Percentiles rank a stretch among this genome's conserved stretches.
Evolutionary conservation across 345 rosid species (phyloP).

Genomic region (Eucalyptus curtisii): DNA sequence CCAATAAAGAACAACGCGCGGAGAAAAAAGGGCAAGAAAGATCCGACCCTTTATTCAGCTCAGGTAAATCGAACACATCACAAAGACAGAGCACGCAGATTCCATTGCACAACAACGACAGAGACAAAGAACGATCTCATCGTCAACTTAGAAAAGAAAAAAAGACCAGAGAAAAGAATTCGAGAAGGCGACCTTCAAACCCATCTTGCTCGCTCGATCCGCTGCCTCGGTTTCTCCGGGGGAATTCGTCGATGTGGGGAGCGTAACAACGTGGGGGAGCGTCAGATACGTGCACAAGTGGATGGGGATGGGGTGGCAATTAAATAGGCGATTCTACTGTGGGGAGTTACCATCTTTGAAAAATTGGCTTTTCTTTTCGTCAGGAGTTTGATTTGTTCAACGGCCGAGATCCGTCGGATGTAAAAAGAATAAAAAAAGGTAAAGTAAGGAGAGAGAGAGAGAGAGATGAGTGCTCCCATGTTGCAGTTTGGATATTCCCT

Average conservation of each 20-base stretch:
- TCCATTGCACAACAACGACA: neutral
- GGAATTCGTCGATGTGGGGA: neutral
- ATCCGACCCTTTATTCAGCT: neutral
- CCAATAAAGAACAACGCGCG: neutral
- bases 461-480: neutral
- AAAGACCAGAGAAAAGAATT: neutral
- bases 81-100: neutral
- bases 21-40: neutral
- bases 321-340: neutral
- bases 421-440: neutral
- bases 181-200: neutral
- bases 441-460: neutral
- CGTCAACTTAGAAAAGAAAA: neutral
- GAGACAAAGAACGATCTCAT: neutral
- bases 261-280: neutral
- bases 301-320: neutral
- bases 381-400: neutral
- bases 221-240: neutral
- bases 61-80: neutral
- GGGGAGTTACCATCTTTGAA: neutral
- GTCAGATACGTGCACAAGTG: neutral
- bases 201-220: neutral
- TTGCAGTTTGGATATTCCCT: neutral
- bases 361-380: neutral
- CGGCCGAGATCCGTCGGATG: neutral